Base-by-base conservation (phyloP, 2,329 filamentous ascomycete genomes). In the Gaeumannomyces tritici region DNA sequence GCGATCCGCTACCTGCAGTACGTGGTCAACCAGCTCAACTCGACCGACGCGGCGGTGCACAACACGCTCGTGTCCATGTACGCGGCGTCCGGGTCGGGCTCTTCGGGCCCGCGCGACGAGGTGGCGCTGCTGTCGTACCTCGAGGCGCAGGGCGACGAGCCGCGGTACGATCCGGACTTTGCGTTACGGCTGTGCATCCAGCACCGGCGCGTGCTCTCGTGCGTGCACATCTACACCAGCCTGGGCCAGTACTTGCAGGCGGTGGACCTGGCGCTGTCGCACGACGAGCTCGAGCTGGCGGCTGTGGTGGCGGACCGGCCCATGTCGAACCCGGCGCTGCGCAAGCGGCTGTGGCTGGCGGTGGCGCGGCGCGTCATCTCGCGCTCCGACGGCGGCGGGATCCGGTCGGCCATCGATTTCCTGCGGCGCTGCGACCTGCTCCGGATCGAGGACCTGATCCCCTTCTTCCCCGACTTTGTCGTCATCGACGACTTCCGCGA, bases 401-500 rank as follows among this genome's bases (percentile, higher is more conserved):
- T 98, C 80, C 97, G 91, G 75, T 84, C 89, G 35, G 95, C 95
- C 2, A 96, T 99, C 67, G 91, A 96, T 65, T 97, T 99, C 71
- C 82, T 98, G 15, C 91, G 91, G 68, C 88, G 91, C 12, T 97
- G 93, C 73, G 92, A 97, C 64, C 81, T 98, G 15, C 84, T 99
- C 59, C 89, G 89, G 66, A 99, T 99, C 66, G 95, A 99, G 76
- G 95, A 99, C 70, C 77, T 99, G 33, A 98, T 99, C 55, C 95
- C 95, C 0, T 97, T 99, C 79, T 99, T 99, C 76, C 95, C 95
- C 0, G 95, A 99, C 73, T 99, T 99, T 72, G 92, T 98, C 28
- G 90, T 98, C 61, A 98, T 99, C 65, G 95, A 99, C 72, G 95
- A 98, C 74, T 99, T 99, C 82, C 97, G 98, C 72, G 93, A 98